phyloP scores from a whole-genome alignment of 2,329 filamentous ascomycete genomes.

The Ceratocystis albifundus region DNA sequence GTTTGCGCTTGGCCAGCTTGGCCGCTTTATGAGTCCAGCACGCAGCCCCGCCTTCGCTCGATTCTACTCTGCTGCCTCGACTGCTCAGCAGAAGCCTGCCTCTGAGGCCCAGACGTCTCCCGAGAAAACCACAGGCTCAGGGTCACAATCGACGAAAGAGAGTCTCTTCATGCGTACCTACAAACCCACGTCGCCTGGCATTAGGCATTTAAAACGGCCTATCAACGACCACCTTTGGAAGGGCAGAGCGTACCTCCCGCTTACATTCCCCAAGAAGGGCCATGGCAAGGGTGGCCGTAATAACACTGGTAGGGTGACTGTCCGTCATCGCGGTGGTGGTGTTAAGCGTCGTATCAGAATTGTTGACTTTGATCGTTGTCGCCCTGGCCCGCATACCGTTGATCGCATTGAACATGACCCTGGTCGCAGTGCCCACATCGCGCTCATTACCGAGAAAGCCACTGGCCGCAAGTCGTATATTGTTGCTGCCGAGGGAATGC shows the following conservation, averaged over 20 bases:
- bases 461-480: conserved; percentile 79
- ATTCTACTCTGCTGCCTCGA: conserved; percentile 16
- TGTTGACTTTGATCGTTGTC: conserved; percentile 73
- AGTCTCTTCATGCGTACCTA: conserved; percentile 60
- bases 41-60: conserved; percentile 20
- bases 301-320: conserved; percentile 70
- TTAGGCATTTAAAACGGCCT: conserved; percentile 80
- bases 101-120: background rate
- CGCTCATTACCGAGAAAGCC: conserved; percentile 63
- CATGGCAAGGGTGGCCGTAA: conserved; percentile 90
- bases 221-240: conserved; percentile 98
- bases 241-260: conserved; percentile 65
- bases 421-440: conserved; percentile 84
- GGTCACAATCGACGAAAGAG: conserved; percentile 2
- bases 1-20: conserved; percentile 20
- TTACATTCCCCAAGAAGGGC: conserved; percentile 88
- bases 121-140: background rate
- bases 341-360: conserved; percentile 83
- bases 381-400: conserved; percentile 72
- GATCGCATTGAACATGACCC: conserved; percentile 96
- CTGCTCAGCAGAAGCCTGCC: background rate
- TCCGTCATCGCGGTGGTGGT: conserved; percentile 85
- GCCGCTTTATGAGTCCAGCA: conserved; percentile 17
- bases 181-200: conserved; percentile 83
- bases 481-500: conserved; percentile 85